These are phyloP conservation scores for Boletus tomentosulus DNA, from an alignment of 768 basidiomycete species.

Conservation along the genomic window DNA sequence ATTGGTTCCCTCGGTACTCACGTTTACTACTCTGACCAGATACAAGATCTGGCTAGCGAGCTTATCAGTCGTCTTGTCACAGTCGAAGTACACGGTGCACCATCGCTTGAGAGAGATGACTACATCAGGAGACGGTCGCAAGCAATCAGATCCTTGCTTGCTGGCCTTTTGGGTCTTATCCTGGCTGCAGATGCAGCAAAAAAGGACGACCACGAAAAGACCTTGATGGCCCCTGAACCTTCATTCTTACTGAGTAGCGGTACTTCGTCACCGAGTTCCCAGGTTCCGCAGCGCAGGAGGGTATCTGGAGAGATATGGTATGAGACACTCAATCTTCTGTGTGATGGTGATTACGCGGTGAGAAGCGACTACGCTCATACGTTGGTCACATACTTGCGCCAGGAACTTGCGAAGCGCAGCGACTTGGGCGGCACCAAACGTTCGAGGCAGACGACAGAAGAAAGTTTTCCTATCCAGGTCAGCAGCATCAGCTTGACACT, in stretches of 20 bases:
- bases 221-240: constrained; percentile 16
- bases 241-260: constrained; percentile 27
- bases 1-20: constrained; percentile 84
- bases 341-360: constrained; percentile 73
- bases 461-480: constrained; percentile 42
- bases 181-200: constrained; percentile 49
- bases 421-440: constrained; percentile 47
- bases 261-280: constrained; percentile 24
- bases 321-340: constrained; percentile 81
- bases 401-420: constrained; percentile 64
- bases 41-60: constrained; percentile 86
- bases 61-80: constrained; percentile 69
- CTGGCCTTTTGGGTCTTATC: constrained; percentile 68
- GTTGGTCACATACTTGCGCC: constrained; percentile 69
- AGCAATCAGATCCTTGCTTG: constrained; percentile 66
- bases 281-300: constrained; percentile 53
- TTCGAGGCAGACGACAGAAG: constrained; percentile 43
- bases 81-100: constrained; percentile 61
- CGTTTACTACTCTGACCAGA: constrained; percentile 94
- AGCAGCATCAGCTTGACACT: constrained; percentile 46
- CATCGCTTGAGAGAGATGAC: constrained; percentile 36
- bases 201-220: constrained; percentile 19
- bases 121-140: constrained; percentile 49
- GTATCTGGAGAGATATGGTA: constrained; percentile 87
- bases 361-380: constrained; percentile 73